phyloP scores from a whole-genome alignment of 1,284 basidiomycete species.

The Malassezia nana region DNA sequence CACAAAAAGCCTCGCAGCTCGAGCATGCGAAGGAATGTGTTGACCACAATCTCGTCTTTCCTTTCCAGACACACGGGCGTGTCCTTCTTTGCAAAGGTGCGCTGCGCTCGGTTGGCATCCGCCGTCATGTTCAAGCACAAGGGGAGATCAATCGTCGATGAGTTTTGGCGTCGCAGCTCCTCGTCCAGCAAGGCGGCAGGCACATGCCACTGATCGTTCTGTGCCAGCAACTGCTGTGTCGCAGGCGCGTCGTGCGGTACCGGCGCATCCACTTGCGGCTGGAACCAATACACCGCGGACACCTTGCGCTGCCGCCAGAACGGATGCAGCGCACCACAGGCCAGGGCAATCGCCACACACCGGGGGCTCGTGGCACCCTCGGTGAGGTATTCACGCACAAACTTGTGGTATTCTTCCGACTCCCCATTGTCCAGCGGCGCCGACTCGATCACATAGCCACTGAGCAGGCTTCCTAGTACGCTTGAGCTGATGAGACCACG shows the following conservation, averaged over 20 bases:
- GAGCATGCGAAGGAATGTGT: constrained; percentile 95
- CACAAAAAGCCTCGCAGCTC: constrained; percentile 91
- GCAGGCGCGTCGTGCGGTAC: constrained; percentile 54
- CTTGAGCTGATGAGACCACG: constrained; percentile 78
- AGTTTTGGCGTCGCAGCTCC: constrained; percentile 87
- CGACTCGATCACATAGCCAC: constrained; percentile 67
- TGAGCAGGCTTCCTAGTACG: constrained; percentile 79
- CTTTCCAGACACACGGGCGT: constrained; percentile 60
- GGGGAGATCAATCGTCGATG: constrained; percentile 93
- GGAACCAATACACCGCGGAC: constrained; percentile 38
- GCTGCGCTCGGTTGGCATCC: constrained; percentile 27
- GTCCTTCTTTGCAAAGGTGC: constrained; percentile 34
- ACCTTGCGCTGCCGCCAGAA: constrained; percentile 43
- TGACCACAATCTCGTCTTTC: constrained; percentile 96
- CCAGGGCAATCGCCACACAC: constrained; percentile 62
- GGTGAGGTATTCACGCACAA: constrained; percentile 88
- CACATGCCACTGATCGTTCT: constrained; percentile 86
- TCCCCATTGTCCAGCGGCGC: constrained; percentile 91
- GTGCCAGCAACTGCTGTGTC: constrained; percentile 75
- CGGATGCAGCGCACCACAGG: constrained; percentile 32
- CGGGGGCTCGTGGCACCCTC: constrained; percentile 79
- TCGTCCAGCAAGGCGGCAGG: constrained; percentile 77
- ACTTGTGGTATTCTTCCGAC: constrained; percentile 82
- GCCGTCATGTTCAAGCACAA: constrained; percentile 80
- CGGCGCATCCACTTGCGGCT: constrained; percentile 24